These are phyloP conservation scores for Camillea tinctor DNA, from an alignment of 2,329 filamentous ascomycete species.

Conservation along the genomic window DNA sequence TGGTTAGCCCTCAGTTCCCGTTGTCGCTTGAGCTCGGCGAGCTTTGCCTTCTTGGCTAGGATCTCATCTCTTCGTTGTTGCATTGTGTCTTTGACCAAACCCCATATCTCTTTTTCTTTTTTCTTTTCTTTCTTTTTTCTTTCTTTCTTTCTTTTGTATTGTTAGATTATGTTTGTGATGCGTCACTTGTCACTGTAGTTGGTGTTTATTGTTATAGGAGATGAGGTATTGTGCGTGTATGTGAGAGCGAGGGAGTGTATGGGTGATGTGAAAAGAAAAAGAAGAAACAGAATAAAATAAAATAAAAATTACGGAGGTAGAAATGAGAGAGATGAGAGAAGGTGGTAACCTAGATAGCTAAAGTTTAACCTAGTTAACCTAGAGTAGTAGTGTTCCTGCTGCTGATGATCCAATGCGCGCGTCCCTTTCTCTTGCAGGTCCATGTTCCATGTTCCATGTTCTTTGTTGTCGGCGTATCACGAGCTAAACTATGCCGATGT, in stretches of 20 bases:
- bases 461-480: conserved; percentile 17
- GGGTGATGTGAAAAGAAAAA: neutral
- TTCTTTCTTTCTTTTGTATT: too few species aligned
- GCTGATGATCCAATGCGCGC: neutral
- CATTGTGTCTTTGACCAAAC: conserved; percentile 49
- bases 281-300: too few species aligned
- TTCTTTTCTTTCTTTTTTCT: too few species aligned
- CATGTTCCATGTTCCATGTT: too few species aligned
- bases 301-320: too few species aligned
- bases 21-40: conserved; percentile 92
- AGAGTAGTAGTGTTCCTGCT: conserved; percentile 10
- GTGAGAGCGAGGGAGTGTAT: too few species aligned
- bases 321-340: too few species aligned
- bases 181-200: too few species aligned
- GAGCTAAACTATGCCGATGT: conserved; percentile 1
- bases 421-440: neutral
- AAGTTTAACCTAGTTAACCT: too few species aligned
- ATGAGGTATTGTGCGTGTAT: too few species aligned
- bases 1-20: conserved; percentile 80
- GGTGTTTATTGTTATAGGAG: too few species aligned
- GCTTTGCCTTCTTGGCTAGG: conserved; percentile 91
- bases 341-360: neutral
- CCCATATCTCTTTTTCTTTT: conserved; percentile 44
- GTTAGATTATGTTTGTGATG: too few species aligned
- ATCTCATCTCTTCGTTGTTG: conserved; percentile 94